Evolutionary conservation across 306 rosid species (phyloP), one percentile per base, ranked within the genome.

Genomic region (Castanopsis chinensis): DNA sequence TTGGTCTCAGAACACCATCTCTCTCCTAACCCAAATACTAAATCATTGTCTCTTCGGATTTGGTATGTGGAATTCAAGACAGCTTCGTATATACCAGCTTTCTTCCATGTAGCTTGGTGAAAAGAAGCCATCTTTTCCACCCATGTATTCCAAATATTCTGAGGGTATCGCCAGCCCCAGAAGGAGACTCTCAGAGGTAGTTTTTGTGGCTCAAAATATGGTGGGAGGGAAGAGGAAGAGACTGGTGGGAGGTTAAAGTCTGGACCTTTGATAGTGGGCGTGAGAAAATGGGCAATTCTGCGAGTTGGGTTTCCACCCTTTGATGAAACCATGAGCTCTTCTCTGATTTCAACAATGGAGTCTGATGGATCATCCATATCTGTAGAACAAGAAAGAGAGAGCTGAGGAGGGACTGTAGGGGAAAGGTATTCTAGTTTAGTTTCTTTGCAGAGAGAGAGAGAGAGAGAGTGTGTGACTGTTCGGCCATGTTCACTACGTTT

Each of bases 241-340:
- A 68, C 61, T 14, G 76, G 28, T 37, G 79, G 21, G 20, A 73
- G 19, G 65, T 35, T 49, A 19, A 33, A 81, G 71, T 10, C 2
- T 10, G 59, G 55, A 14, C 63, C 81, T 19, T 79, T 58, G 32
- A 81, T n/a, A 78, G 33, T 15, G 13, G 93, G 90, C 58, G 80
- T 86, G 5, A 87, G 86, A 76, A 84, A 89, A 61, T 81, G 83
- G 3, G 88, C 86, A 2, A 23, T 59, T 86, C 89, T 87, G 9
- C 41, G 8, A 30, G 71, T 54, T 83, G 88, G 80, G 17, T 57
- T 4, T 14, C 89, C 88, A n/a, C 87, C 90, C 6, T 63, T 77
- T 1, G 90, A 89, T 41, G 93, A 85, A 81, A 91, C 79, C 90
- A 91, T 89, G 23, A 79, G 2, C 52, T 74, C 83, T 33, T 87